A percentile compares a stretch with the other conserved stretches of the same genome.
These are phyloP conservation scores for Cercospora sp. DNA, from an alignment of 2,329 filamentous ascomycete genomes.

Conservation along the genomic window DNA sequence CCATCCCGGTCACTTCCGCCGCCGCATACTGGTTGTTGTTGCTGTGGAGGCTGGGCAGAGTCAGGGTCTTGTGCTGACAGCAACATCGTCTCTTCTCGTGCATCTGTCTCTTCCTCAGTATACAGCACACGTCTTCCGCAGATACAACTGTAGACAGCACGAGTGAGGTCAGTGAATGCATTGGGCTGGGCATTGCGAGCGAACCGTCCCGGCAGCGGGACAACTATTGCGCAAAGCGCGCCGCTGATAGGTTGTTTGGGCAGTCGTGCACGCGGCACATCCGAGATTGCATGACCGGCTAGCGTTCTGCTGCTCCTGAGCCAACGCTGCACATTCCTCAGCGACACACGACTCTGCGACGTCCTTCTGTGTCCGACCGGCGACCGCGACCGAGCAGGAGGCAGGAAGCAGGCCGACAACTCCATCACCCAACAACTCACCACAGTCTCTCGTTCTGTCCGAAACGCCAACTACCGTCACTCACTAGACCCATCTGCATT, in stretches of 20 bases:
- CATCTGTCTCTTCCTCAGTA: neutral
- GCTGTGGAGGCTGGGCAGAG: neutral
- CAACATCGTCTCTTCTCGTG: neutral
- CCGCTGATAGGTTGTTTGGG: neutral
- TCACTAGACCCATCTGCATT: conserved; percentile 1
- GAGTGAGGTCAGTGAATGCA: neutral
- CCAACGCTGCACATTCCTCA: neutral
- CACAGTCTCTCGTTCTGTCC: conserved; percentile 16
- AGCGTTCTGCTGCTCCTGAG: neutral
- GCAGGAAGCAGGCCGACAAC: neutral
- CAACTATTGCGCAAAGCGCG: neutral
- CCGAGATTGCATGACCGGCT: conserved; percentile 7
- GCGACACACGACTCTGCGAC: neutral
- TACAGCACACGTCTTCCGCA: neutral
- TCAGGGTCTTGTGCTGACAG: neutral
- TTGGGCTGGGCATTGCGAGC: neutral
- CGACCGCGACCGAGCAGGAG: neutral
- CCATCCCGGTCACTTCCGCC: neutral
- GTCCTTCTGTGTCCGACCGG: neutral
- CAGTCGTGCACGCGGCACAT: neutral
- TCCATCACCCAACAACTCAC: conserved; percentile 7
- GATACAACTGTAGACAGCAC: neutral
- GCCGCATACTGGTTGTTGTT: neutral
- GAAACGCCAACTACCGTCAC: conserved; percentile 4
- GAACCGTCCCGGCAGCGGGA: neutral